Percentiles rank a stretch among this genome's conserved stretches.
Evolutionary conservation across 345 rosid genomes (phyloP).

Genomic region (Lenwebbia sp.): DNA sequence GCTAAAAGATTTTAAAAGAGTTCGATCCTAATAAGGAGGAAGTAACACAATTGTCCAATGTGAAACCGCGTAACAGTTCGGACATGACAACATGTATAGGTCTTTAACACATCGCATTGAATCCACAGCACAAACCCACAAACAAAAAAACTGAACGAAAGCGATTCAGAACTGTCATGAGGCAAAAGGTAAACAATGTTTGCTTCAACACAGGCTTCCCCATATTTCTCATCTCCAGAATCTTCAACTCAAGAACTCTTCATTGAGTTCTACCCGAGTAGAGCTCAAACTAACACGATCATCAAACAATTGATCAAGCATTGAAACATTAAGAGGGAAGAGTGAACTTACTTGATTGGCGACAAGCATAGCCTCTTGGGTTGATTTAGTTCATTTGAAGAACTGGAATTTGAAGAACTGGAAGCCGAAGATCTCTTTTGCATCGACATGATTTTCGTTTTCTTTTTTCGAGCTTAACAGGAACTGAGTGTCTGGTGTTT

Average conservation of each 20-base stretch:
- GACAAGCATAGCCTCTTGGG: background rate
- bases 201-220: rapidly evolving
- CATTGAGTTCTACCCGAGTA: background rate
- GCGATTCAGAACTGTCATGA: background rate
- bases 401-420: background rate
- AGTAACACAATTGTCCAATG: background rate
- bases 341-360: background rate
- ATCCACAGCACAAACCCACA: background rate
- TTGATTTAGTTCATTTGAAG: background rate
- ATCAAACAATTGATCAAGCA: background rate
- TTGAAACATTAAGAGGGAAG: background rate
- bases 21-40: background rate
- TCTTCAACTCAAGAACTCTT: background rate
- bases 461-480: background rate
- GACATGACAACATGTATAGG: background rate
- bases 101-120: background rate
- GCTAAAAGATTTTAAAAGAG: background rate
- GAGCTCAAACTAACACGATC: background rate
- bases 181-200: background rate
- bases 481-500: background rate
- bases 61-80: background rate
- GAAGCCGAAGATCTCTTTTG: background rate
- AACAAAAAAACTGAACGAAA: background rate
- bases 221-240: background rate
- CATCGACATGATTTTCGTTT: background rate